Conservation (phyloP, 2,329 filamentous ascomycete genomes). For the Triangularia setosa region DNA sequence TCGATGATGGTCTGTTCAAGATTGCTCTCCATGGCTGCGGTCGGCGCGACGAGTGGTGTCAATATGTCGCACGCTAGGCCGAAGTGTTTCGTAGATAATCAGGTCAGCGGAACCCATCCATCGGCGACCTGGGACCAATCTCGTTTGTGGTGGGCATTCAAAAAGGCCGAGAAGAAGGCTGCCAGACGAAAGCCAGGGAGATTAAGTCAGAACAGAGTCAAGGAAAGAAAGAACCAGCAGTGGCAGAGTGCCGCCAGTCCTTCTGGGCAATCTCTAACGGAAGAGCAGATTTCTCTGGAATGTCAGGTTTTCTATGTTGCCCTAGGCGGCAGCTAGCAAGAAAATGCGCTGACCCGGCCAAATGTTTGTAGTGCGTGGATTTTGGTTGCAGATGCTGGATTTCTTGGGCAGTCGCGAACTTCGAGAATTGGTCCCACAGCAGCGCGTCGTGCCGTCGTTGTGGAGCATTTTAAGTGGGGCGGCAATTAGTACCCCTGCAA, state of each 20-base stretch:
- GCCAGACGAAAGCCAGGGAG: background rate
- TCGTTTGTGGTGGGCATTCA: background rate
- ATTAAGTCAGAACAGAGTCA: background rate
- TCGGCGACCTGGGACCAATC: background rate
- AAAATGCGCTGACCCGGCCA: background rate
- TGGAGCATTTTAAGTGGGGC: constrained; percentile 8
- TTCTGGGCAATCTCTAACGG: background rate
- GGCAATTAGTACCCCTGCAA: constrained; percentile 13
- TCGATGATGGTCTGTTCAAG: constrained; percentile 21
- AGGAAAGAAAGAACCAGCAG: background rate
- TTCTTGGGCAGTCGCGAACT: constrained; percentile 4
- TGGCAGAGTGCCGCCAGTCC: background rate
- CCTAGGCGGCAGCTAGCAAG: background rate
- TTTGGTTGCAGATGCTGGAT: background rate
- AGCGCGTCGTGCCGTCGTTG: constrained; percentile 14
- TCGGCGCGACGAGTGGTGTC: background rate
- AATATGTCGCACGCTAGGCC: background rate
- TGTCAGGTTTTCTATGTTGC: background rate
- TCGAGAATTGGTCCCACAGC: constrained; percentile 1
- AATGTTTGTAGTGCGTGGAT: background rate
- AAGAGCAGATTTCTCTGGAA: background rate
- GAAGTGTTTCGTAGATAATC: background rate
- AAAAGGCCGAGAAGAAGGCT: background rate
- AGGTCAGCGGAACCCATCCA: background rate
- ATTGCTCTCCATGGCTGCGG: constrained; percentile 16